phyloP scores from a whole-genome alignment of 2,329 filamentous ascomycete genomes.

The Epichloe hybrida region DNA sequence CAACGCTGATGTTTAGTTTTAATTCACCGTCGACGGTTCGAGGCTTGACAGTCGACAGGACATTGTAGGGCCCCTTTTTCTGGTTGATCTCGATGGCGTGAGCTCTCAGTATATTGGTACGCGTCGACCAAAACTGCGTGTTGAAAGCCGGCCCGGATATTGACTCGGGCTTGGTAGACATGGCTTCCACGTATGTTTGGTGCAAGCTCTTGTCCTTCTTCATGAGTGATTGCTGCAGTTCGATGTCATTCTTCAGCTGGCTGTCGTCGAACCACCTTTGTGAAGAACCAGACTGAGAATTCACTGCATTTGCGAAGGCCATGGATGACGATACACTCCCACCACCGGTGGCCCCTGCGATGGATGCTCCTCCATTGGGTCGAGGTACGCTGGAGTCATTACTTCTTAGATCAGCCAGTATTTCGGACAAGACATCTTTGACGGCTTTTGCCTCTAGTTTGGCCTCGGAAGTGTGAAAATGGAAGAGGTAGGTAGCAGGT shows the following conservation, averaged over 20 bases:
- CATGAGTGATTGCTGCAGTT: constrained; percentile 77
- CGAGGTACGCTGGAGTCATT: constrained; percentile 38
- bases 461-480: constrained; percentile 71
- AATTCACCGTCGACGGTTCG: constrained; percentile 36
- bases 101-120: constrained; percentile 72
- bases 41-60: constrained; percentile 78
- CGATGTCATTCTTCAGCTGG: constrained; percentile 62
- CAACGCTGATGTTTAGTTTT: constrained; percentile 73
- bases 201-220: constrained; percentile 63
- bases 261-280: constrained; percentile 65
- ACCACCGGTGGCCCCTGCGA: constrained; percentile 15
- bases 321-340: constrained; percentile 52
- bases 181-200: constrained; percentile 76
- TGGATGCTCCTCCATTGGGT: constrained; percentile 21
- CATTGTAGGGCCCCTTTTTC: constrained; percentile 82
- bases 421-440: constrained; percentile 65
- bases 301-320: constrained; percentile 61
- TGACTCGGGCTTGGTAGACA: constrained; percentile 70
- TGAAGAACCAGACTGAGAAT: constrained; percentile 38
- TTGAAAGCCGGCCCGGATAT: constrained; percentile 74
- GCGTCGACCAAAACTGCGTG: constrained; percentile 85
- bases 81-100: constrained; percentile 84
- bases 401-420: constrained; percentile 58
- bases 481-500: constrained; percentile 66
- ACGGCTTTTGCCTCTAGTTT: constrained; percentile 73